Evolutionary conservation across 768 basidiomycete genomes (phyloP), one percentile per base, ranked within the genome.

Genomic region (Lyophyllum shimeji): DNA sequence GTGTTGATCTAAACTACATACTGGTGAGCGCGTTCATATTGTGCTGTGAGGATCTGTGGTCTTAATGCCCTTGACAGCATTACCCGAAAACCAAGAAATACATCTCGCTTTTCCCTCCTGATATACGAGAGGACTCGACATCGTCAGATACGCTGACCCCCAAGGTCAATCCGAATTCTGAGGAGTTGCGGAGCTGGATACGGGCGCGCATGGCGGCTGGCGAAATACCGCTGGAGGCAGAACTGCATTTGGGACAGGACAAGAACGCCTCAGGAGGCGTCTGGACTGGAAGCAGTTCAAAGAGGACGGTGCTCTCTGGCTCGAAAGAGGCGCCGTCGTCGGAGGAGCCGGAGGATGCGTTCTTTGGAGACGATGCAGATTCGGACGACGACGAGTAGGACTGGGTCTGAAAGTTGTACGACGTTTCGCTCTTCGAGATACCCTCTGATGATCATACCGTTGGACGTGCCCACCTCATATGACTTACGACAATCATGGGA

Each of bases 1-100:
- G 95, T n/a, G 80, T 95, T 13, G 93, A 96, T 67, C 76, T 97
- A 44, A 95, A 95, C 68, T 98, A 98, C 67, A 83, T 95, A 48
- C 67, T 94, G 69, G 95, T 94, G 60, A 21, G n/a, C 23, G 45
- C 23, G 23, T 21, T 21, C 13, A 15, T 15, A 25, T 17, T 42
- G 1, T 7, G 18, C 1, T 29, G n/a, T 21, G 42, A 20, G 1
- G 18, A 20, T 42, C n/a, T 12, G 24, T 33, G 0, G 34, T 23
- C 3, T 15, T 37, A 17, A 23, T 24, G 49, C 53, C 8, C n/a
- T 13, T 51, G 23, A 15, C 57, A 93, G 91, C 83, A 93, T 68
- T 94, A 89, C 68, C 92, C 92, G 5, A 93, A 90, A 69, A 76
- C 81, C 11, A 82, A 86, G 65, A 95, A 93, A 75, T 97, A 98